phyloP scores from a whole-genome alignment of 768 basidiomycete genomes.

The Phanerochaete carnosa region DNA sequence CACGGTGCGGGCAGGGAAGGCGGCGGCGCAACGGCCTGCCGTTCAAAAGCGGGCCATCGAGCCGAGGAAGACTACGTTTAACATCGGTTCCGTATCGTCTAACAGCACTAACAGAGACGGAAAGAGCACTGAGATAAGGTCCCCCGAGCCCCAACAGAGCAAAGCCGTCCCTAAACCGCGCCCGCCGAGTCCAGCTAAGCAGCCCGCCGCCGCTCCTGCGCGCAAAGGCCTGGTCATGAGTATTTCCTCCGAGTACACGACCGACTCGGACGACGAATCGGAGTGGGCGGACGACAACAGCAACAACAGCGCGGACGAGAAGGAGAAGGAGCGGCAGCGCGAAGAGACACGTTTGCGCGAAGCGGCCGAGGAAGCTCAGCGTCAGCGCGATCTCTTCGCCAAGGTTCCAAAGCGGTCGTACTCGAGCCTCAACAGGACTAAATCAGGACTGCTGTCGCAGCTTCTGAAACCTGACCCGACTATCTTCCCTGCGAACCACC shows the following conservation, averaged over 20 bases:
- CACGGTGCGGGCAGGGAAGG: constrained; percentile 3
- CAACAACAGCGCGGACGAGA: constrained; percentile 21
- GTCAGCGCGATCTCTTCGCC: constrained; percentile 67
- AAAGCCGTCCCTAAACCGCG: constrained; percentile 16
- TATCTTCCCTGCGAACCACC: constrained; percentile 55
- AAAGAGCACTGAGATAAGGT: not conserved
- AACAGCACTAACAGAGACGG: constrained; percentile 32
- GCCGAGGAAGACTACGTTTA: constrained; percentile 37
- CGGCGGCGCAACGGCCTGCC: constrained; percentile 26
- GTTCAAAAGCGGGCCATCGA: constrained; percentile 20
- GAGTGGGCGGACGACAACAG: constrained; percentile 55
- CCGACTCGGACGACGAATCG: constrained; percentile 49
- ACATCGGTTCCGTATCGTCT: constrained; percentile 60
- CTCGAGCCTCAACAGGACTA: constrained; percentile 49
- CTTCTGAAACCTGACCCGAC: constrained; percentile 70
- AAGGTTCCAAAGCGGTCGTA: constrained; percentile 69
- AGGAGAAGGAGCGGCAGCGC: constrained; percentile 17
- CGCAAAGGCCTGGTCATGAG: constrained; percentile 43
- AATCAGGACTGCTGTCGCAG: constrained; percentile 60
- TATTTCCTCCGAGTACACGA: constrained; percentile 49
- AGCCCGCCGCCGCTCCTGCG: not conserved
- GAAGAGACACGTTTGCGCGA: constrained; percentile 37
- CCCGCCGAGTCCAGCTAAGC: constrained; percentile 11
- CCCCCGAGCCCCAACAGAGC: not conserved
- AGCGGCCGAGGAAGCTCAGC: constrained; percentile 61